Evolutionary conservation across 2,329 filamentous ascomycete species (phyloP).

Genomic region (Gaeumannomyces sp.): DNA sequence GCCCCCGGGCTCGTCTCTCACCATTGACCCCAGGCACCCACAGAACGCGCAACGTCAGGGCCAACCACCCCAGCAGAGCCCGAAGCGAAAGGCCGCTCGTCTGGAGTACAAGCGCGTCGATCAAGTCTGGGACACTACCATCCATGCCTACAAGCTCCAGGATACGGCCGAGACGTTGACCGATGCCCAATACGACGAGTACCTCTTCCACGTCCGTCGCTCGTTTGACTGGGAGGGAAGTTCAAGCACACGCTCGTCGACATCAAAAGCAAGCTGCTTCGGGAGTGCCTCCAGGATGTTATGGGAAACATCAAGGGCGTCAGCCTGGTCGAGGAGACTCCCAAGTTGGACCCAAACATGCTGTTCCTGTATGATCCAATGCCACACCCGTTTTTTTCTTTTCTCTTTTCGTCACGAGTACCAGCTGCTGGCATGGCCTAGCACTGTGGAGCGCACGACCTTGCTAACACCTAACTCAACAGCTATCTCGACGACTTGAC

Average conservation of each 20-base stretch:
- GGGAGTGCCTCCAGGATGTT: constrained; percentile 62
- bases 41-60: neutral
- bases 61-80: constrained; percentile 3
- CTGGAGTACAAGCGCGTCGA: constrained; percentile 46
- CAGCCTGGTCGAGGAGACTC: constrained; percentile 73
- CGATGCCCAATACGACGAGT: constrained; percentile 64
- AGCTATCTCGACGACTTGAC: constrained; percentile 76
- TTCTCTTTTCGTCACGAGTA: neutral
- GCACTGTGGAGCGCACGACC: no score
- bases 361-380: constrained; percentile 50
- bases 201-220: constrained; percentile 75
- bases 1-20: neutral
- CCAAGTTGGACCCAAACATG: constrained; percentile 65
- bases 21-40: neutral
- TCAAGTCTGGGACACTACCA: constrained; percentile 44
- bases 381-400: neutral
- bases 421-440: neutral
- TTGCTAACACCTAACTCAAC: constrained; percentile 18
- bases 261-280: constrained; percentile 76
- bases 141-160: constrained; percentile 48
- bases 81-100: constrained; percentile 16
- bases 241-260: constrained; percentile 69
- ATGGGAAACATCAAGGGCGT: constrained; percentile 74
- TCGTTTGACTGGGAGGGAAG: constrained; percentile 82
- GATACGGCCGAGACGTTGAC: constrained; percentile 40